Conservation (phyloP, 2,329 filamentous ascomycete species). For the Sporothrix humicola region DNA sequence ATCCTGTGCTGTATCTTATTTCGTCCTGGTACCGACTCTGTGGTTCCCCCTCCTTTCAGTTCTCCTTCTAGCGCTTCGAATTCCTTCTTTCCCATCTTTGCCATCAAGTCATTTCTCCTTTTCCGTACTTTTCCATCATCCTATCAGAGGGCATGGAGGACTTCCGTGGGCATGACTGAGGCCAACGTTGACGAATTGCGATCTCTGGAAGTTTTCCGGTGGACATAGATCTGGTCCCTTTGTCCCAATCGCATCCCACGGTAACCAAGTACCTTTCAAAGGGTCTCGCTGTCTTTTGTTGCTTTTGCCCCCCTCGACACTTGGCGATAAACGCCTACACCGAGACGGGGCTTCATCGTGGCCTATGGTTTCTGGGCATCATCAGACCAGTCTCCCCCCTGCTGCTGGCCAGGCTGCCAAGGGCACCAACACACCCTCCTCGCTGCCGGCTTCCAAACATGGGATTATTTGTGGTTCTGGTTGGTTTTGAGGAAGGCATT, state of each 20-base stretch:
- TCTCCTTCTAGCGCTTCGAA: neutral
- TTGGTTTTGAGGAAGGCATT: neutral
- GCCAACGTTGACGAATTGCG: neutral
- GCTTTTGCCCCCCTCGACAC: neutral
- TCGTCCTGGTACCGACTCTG: neutral
- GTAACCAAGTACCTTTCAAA: neutral
- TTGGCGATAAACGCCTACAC: neutral
- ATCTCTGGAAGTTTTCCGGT: neutral
- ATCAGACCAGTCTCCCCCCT: slow-evolving; percentile 3
- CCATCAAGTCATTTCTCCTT: neutral
- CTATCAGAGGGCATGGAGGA: neutral
- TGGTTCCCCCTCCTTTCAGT: neutral
- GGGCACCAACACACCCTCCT: neutral
- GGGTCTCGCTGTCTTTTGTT: no score
- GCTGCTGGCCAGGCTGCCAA: neutral
- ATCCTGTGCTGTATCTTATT: neutral
- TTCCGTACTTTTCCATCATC: neutral
- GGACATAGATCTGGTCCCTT: neutral
- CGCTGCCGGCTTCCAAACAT: neutral
- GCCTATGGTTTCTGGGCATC: neutral
- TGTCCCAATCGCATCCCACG: neutral
- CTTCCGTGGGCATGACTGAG: slow-evolving; percentile 22
- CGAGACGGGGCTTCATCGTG: neutral
- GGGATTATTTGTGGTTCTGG: neutral
- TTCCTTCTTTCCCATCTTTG: neutral